Evolutionary conservation across 192 early-diverging fungal genomes (phyloP).

Genomic region (Podila verticillata): DNA sequence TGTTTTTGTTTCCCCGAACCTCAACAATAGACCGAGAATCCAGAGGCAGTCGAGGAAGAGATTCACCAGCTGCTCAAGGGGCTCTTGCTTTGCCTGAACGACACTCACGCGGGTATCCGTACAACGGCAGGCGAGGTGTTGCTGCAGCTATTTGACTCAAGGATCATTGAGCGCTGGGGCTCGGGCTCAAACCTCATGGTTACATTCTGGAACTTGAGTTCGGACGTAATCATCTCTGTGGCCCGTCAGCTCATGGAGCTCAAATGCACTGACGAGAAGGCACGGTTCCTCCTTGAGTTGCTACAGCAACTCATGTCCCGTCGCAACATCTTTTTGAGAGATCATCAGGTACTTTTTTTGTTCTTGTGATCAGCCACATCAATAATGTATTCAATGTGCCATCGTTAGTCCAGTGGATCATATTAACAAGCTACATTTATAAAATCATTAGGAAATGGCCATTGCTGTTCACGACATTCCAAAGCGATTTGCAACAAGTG

Average conservation of each 20-base stretch:
- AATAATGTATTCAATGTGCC: not conserved
- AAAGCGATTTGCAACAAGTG: constrained; percentile 73
- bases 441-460: constrained; percentile 51
- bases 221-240: constrained; percentile 70
- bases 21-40: constrained; percentile 66
- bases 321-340: constrained; percentile 67
- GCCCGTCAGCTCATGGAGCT: constrained; percentile 82
- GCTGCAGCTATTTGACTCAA: constrained; percentile 75
- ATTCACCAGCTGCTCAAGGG: constrained; percentile 76
- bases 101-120: constrained; percentile 75
- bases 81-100: constrained; percentile 80
- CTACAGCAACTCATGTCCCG: constrained; percentile 72
- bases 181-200: constrained; percentile 74
- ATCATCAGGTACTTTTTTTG: constrained; percentile 52
- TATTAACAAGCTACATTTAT: not conserved
- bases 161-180: constrained; percentile 84
- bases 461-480: constrained; percentile 64
- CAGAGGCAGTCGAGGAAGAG: constrained; percentile 74
- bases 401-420: not conserved
- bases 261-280: constrained; percentile 70
- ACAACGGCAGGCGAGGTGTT: constrained; percentile 76
- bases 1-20: not conserved
- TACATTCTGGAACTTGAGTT: constrained; percentile 82
- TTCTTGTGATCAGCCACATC: not conserved
- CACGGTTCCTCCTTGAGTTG: constrained; percentile 72